Evolutionary conservation across 495 filamentous ascomycete species (phyloP).

Genomic region (Wilcoxina mikolae): DNA sequence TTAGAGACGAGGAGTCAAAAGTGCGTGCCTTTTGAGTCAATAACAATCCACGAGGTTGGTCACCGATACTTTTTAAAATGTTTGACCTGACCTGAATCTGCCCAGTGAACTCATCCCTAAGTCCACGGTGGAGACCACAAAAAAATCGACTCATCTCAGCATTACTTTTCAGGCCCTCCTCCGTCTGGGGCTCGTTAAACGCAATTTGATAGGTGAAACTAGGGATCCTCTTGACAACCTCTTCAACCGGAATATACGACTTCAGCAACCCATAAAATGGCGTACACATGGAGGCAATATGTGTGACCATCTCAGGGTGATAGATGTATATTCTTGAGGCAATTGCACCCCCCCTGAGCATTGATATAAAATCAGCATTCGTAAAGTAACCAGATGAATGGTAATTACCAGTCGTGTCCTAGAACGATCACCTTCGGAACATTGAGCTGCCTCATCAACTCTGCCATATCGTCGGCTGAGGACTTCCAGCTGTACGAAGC

Average conservation of each 20-base stretch:
- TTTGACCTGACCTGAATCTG: slow-evolving; percentile 36
- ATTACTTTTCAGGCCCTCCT: slow-evolving; percentile 40
- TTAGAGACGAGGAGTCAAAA: background rate
- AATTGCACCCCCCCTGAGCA: slow-evolving; percentile 39
- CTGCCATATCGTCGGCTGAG: slow-evolving; percentile 53
- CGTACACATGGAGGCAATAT: slow-evolving; percentile 66
- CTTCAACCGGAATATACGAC: slow-evolving; percentile 37
- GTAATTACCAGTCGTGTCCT: slow-evolving; percentile 73
- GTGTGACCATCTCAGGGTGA: slow-evolving; percentile 53
- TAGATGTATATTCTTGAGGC: slow-evolving; percentile 52
- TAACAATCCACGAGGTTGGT: slow-evolving; percentile 38
- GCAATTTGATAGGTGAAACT: slow-evolving; percentile 59
- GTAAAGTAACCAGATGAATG: slow-evolving; percentile 27
- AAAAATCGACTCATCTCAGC: slow-evolving; percentile 53
- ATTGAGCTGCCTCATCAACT: slow-evolving; percentile 45
- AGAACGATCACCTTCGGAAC: slow-evolving; percentile 51
- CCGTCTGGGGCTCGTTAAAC: slow-evolving; percentile 50
- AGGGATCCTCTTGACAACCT: slow-evolving; percentile 46
- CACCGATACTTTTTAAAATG: slow-evolving; percentile 38
- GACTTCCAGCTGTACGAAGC: slow-evolving; percentile 53
- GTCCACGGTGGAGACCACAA: slow-evolving; percentile 51
- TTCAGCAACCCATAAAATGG: slow-evolving; percentile 45
- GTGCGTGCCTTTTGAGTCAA: slow-evolving; percentile 42
- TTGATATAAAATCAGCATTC: slow-evolving; percentile 6
- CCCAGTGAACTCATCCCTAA: slow-evolving; percentile 35